Evolutionary conservation across 164 flowering plant genomes (phyloP), one percentile per base, ranked within the genome.

Genomic region (Sedum album): DNA sequence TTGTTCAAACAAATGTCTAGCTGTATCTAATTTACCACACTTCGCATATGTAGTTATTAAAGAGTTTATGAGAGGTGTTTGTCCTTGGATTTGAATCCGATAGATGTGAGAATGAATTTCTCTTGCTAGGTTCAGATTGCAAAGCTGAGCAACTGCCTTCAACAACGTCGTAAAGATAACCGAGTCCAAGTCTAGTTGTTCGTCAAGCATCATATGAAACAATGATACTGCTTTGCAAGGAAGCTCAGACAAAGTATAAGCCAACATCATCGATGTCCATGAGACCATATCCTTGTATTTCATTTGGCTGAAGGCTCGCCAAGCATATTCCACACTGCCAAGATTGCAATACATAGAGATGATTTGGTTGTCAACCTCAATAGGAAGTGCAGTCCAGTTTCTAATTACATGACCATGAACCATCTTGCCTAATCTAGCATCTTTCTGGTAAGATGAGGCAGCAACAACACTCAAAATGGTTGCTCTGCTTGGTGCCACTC

Each of bases 191-290:
- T 74, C 61, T 30, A 76, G 28, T 31, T 71, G 63, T 65, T 72
- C 79, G 51, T 61, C 72, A 65, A 68, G 78, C 85, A 85, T 82
- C 66, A 68, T 13, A 18, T 63, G 69, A 73, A 81, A 83, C 73
- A 87, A 53, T 18, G 57, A 31, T 44, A 83, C 61, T 33, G 81
- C 81, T 80, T 82, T 81, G 69, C 79, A 75, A 57, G 80, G 74
- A 68, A 73, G 72, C 51, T 79, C 84, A 39, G 74, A 71, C 44
- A 57, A 51, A 46, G 75, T 78, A 71, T 74, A 80, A 55, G 83
- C 79, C 74, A 74, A 79, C 79, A 88, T 85, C 81, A 88, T 73
- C 28, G 87, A 80, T 51, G 88, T 82, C 86, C 85, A 88, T 2
- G 87, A 79, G 1, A 84, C 83, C 73, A 77, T 62, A 73, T 87